phyloP scores from a whole-genome alignment of 1,139 yeast genomes.

The Saccharomyces hybrid region DNA sequence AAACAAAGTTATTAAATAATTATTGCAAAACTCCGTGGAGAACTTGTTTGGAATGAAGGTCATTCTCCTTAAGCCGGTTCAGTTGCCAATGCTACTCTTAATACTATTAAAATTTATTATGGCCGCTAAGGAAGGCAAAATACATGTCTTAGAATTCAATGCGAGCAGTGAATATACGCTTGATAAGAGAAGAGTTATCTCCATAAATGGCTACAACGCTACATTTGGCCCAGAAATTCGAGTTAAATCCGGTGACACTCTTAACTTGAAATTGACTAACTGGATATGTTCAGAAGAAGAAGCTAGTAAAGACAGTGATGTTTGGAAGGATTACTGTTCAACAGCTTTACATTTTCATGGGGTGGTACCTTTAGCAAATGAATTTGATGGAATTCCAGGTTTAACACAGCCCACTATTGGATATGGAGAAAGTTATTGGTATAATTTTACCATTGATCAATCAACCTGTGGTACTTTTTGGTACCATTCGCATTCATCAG shows the following conservation, averaged over 20 bases:
- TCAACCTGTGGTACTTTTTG: constrained; percentile 43
- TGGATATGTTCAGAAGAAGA: constrained; percentile 16
- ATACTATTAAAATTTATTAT: background rate
- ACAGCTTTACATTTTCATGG: constrained; percentile 46
- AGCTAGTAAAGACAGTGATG: constrained; percentile 8
- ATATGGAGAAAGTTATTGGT: constrained; percentile 35
- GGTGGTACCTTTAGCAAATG: constrained; percentile 36
- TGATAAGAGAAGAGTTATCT: constrained; percentile 16
- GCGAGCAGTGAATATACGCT: constrained; percentile 9
- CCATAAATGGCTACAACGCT: constrained; percentile 15
- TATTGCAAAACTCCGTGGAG: background rate
- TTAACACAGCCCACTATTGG: constrained; percentile 39
- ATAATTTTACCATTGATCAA: constrained; percentile 35
- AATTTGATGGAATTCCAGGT: constrained; percentile 40
- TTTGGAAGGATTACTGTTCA: constrained; percentile 16
- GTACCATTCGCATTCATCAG: constrained; percentile 46
- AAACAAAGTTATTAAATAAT: background rate
- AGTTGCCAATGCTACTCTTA: background rate
- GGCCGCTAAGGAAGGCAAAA: background rate
- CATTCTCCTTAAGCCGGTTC: background rate
- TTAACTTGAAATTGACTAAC: constrained; percentile 18
- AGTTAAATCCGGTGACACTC: constrained; percentile 19
- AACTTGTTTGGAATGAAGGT: background rate
- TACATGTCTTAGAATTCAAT: constrained; percentile 13
- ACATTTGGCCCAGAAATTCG: constrained; percentile 22